Evolutionary conservation across 345 rosid species (phyloP).

Genomic region (Acer campestre): DNA sequence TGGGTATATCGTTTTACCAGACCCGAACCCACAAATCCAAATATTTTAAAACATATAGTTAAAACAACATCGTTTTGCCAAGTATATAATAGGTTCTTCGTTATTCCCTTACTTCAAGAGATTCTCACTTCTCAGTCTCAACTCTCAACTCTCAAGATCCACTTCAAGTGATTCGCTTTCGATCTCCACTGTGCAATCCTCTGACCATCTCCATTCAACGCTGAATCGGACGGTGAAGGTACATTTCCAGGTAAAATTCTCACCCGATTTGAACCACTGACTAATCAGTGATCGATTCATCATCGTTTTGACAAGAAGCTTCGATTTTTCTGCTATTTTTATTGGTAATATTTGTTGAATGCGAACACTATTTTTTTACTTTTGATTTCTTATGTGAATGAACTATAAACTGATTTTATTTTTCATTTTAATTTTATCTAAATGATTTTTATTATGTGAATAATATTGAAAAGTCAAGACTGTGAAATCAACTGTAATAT

Average conservation of each 20-base stretch:
- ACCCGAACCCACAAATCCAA: too few relatives aligned
- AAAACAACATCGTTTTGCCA: too few relatives aligned
- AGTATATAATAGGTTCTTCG: too few relatives aligned
- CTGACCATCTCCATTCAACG: conserved; percentile 8
- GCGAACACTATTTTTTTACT: background rate
- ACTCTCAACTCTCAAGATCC: too few relatives aligned
- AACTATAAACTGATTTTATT: background rate
- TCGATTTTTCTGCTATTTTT: background rate
- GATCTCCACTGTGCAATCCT: conserved; percentile 13
- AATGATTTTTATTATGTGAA: background rate
- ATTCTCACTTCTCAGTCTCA: too few relatives aligned
- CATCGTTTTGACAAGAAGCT: background rate
- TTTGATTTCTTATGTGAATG: background rate
- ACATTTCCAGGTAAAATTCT: background rate
- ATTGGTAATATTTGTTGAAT: conserved; percentile 2
- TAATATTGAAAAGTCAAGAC: too few relatives aligned
- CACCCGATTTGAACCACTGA: background rate
- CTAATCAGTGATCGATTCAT: background rate
- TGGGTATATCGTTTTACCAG: too few relatives aligned
- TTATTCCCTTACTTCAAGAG: too few relatives aligned
- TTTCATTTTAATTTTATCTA: background rate
- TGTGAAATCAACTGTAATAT: too few relatives aligned
- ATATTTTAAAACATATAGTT: too few relatives aligned
- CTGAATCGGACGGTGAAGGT: conserved; percentile 16
- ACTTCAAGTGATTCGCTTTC: background rate